Base-by-base conservation (phyloP, 805 yeast genomes). In the Kazachstania martiniae region DNA sequence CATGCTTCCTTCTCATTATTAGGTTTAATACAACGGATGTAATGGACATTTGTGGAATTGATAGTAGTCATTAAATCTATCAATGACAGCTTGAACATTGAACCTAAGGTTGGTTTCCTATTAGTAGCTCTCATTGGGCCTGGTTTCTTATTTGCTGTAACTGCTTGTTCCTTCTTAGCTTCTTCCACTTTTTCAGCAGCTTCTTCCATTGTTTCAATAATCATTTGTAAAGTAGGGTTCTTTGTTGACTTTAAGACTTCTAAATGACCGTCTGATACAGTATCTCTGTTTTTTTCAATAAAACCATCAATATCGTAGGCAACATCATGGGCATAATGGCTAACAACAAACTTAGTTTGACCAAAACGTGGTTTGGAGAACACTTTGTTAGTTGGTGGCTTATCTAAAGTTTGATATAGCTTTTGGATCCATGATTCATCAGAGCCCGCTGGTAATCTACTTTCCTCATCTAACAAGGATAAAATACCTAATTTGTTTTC, bases 21-120 rank as follows among this genome's bases (percentile, higher is more conserved):
- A 5, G 98, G 97, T 59, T 89, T 89, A 54, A 91, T 89, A 67
- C 98, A 89, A 55, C 98, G 79, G 53, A 89, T 89, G 52, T 89
- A 89, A 58, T 89, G 98, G 24, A 80, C 98, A 56, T 91, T 89
- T 2, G 97, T 89, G 1, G 95, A 81, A 56, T 89, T 75, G 37
- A 89, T 89, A 1, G 97, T 89, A 23, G 62, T 63, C 98, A 91
- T 89, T 44, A 89, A 71, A 47, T 89, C 96, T 47, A 86, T 82
- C 59, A 89, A 69, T 2, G 96, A 89, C 35, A 75, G 76, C 56
- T 89, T 89, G 70, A 89, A 89, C 58, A 89, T 85, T 3, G 94
- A 82, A 21, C 97, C 98, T 40, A 89, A 68, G 1, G 98, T 89
- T 33, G 96, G 96, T 53, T 89, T 87, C 46, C 78, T 77, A 40